Conservation (phyloP, 2,329 filamentous ascomycete species). For the Fusarium duplospermum region DNA sequence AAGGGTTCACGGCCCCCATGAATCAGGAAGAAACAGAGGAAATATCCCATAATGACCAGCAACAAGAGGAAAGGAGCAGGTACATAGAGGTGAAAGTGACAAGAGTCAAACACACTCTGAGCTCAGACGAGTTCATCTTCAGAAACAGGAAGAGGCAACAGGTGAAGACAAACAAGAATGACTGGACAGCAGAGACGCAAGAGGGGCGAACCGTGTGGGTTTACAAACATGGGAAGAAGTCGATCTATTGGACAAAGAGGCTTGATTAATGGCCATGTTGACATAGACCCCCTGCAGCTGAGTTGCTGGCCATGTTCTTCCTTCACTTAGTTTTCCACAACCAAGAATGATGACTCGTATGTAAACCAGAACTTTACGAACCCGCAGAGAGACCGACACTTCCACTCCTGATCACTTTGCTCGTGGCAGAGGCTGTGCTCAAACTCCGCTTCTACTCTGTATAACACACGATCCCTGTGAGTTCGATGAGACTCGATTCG, state of each 20-base stretch:
- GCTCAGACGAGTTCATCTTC: neutral
- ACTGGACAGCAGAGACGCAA: neutral
- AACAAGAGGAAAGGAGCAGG: neutral
- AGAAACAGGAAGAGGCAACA: neutral
- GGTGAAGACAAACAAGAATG: neutral
- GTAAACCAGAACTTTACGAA: neutral
- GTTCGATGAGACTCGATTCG: neutral
- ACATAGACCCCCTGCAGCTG: too few species aligned
- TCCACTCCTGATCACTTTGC: neutral
- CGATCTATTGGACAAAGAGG: neutral
- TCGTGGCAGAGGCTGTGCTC: neutral
- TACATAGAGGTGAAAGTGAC: neutral
- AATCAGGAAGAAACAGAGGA: neutral
- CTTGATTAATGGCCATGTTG: neutral
- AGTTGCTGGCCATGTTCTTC: too few species aligned
- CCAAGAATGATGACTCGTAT: neutral
- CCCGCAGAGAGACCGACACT: neutral
- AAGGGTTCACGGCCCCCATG: neutral
- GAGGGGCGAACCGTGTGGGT: neutral
- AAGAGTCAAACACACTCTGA: neutral
- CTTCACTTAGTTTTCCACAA: neutral
- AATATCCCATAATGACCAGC: neutral
- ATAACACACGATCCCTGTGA: neutral
- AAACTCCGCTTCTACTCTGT: neutral
- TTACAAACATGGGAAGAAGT: neutral